Conservation (phyloP, 176 grass and related monocot genomes). For the Hordeum vulgare region DNA sequence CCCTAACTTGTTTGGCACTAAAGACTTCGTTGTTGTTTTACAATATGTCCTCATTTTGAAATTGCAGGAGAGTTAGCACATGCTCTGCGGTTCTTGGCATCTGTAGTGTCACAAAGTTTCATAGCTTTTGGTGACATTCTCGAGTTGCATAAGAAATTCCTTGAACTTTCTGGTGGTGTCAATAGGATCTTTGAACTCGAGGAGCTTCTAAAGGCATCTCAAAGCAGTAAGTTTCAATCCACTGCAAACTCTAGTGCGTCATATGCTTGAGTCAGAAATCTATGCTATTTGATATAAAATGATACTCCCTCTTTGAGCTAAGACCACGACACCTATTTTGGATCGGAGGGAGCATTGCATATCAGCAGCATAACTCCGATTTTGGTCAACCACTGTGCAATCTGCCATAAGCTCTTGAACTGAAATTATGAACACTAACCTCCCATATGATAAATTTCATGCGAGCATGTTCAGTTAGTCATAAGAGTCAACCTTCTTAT, state of each 20-base stretch:
- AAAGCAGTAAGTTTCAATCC: conserved; percentile 59
- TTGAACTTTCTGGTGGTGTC: conserved; percentile 93
- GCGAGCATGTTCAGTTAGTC: not conserved
- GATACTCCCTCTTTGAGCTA: too few relatives aligned
- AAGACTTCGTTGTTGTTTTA: not conserved
- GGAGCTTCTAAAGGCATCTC: conserved; percentile 80
- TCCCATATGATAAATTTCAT: not conserved
- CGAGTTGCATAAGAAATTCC: conserved; percentile 84
- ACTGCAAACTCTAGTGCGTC: not conserved
- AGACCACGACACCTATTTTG: too few relatives aligned
- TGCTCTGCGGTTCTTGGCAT: conserved; percentile 89
- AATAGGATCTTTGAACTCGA: conserved; percentile 96
- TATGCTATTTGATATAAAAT: not conserved
- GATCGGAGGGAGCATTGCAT: too few relatives aligned
- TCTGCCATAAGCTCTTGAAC: not conserved
- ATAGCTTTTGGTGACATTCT: conserved; percentile 98
- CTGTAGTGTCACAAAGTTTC: conserved; percentile 97
- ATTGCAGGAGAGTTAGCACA: conserved; percentile 87
- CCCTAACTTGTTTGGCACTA: too few relatives aligned
- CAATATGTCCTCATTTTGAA: not conserved
- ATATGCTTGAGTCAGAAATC: not conserved
- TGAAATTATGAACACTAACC: not conserved
- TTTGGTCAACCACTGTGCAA: not conserved
- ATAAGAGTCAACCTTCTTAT: not conserved
- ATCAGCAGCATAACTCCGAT: not conserved